Base-by-base conservation (phyloP, 163 green algal species). In the Volvox carteri region DNA sequence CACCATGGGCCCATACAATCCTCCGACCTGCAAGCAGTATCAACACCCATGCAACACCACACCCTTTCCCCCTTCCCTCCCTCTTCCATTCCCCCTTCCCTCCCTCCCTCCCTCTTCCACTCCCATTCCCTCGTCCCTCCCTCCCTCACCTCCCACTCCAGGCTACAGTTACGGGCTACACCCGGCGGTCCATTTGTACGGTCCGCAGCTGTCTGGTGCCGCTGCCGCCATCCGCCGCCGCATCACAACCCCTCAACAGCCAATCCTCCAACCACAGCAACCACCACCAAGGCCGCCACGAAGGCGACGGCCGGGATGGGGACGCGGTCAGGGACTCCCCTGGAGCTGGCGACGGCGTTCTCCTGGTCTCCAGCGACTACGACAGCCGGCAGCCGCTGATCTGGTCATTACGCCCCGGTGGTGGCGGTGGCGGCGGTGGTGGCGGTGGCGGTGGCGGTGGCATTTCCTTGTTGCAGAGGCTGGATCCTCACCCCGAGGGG, bases 181-280 rank as follows among this genome's bases (percentile, higher is more conserved):
- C 44, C 19, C 44, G 62, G 8, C 7, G 14, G 12, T 42, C 30
- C 42, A 39, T 56, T 6, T 21, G 37, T 4, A n/a, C 30, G 2
- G 80, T 87, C 0, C 80, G 80, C 44, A 87, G 62, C 80, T 87
- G 80, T 44, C 21, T 87, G 19, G 21, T 87, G 62, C 60, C 79
- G 28, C 23, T n/a, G 28, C 23, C 18, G 33, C 8, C 73, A 21
- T 41, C 73, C 67, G 4, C 37, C 67, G 2, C 25, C 4, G 39
- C 39, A 41, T 19, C 70, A 30, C 21, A 11, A 46, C 68, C 5
- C 68, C 37, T 14, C 68, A 52, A 46, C 33, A 33, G 30, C 54
- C 54, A 65, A n/a, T n/a, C n/a, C n/a, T n/a, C n/a, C n/a, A n/a
- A n/a, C n/a, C n/a, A n/a, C n/a, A n/a, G n/a, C n/a, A n/a, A n/a